Conservation (phyloP, 495 filamentous ascomycete genomes). For the Barbatosphaeria neglecta region DNA sequence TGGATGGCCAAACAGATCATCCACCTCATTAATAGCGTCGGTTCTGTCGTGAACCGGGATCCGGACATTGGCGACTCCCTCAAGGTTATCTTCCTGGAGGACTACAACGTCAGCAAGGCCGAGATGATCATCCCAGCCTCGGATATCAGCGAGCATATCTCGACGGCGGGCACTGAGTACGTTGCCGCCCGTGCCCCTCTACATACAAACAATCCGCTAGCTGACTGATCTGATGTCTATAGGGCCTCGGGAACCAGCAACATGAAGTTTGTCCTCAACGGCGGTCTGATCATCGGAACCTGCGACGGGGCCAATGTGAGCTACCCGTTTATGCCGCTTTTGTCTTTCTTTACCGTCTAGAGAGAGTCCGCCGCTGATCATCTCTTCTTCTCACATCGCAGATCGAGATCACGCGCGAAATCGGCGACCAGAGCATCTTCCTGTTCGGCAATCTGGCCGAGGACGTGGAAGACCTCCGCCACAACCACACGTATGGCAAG, state of each 20-base stretch:
- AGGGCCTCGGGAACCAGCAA: slow-evolving; percentile 55
- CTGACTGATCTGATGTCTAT: neutral
- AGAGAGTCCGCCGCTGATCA: too few relatives aligned
- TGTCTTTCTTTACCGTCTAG: too few relatives aligned
- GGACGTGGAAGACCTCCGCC: slow-evolving; percentile 91
- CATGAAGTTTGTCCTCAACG: slow-evolving; percentile 99
- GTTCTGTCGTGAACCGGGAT: slow-evolving; percentile 84
- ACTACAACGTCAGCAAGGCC: slow-evolving; percentile 99
- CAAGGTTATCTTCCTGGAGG: slow-evolving; percentile 94
- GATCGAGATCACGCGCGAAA: slow-evolving; percentile 97
- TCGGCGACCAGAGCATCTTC: slow-evolving; percentile 94
- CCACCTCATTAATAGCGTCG: slow-evolving; percentile 88
- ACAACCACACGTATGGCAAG: slow-evolving; percentile 71
- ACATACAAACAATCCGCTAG: slow-evolving; percentile 21
- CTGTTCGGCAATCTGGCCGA: slow-evolving; percentile 94
- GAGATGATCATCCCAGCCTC: slow-evolving; percentile 92
- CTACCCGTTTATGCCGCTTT: slow-evolving; percentile 2
- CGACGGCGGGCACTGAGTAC: slow-evolving; percentile 86
- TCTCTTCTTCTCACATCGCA: slow-evolving; percentile 18
- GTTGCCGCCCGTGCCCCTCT: slow-evolving; percentile 25
- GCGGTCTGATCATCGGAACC: slow-evolving; percentile 92
- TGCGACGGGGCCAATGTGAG: slow-evolving; percentile 95
- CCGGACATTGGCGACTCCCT: slow-evolving; percentile 82
- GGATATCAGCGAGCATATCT: slow-evolving; percentile 97
- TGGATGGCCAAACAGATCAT: slow-evolving; percentile 99